Percentiles rank a stretch among this genome's conserved stretches.
These are phyloP conservation scores for Jatropha multifida DNA, from an alignment of 441 rosid species.

Conservation along the genomic window DNA sequence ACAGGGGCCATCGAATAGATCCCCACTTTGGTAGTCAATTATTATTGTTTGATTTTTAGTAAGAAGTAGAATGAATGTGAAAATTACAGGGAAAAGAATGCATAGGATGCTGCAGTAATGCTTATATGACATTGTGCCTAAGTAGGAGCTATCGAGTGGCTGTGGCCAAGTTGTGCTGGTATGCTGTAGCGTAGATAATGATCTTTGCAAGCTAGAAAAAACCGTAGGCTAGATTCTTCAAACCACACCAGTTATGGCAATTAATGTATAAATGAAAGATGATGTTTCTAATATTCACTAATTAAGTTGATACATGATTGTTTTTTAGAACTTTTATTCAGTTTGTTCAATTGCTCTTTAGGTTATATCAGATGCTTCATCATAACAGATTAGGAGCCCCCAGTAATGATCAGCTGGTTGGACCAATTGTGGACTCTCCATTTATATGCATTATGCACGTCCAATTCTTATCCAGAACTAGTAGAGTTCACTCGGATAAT, in stretches of 20 bases:
- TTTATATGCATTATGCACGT: too few relatives aligned
- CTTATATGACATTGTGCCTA: neutral
- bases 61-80: neutral
- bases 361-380: neutral
- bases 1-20: neutral
- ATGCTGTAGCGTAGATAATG: neutral
- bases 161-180: conserved; percentile 2
- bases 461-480: too few relatives aligned
- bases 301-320: conserved; percentile 1
- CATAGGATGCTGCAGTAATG: neutral
- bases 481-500: too few relatives aligned
- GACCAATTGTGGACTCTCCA: too few relatives aligned
- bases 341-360: neutral
- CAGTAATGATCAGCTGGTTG: neutral
- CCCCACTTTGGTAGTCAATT: neutral
- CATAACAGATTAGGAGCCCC: neutral
- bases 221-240: neutral
- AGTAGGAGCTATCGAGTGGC: neutral
- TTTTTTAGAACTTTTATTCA: neutral
- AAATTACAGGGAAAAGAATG: neutral
- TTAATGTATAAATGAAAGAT: conserved; percentile 13
- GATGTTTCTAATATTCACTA: conserved; percentile 1
- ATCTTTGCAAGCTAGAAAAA: conserved; percentile 4
- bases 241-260: neutral
- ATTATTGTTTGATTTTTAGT: neutral